Base-by-base conservation (phyloP, 2,329 filamentous ascomycete species). In the Clarireedia monteithiana region DNA sequence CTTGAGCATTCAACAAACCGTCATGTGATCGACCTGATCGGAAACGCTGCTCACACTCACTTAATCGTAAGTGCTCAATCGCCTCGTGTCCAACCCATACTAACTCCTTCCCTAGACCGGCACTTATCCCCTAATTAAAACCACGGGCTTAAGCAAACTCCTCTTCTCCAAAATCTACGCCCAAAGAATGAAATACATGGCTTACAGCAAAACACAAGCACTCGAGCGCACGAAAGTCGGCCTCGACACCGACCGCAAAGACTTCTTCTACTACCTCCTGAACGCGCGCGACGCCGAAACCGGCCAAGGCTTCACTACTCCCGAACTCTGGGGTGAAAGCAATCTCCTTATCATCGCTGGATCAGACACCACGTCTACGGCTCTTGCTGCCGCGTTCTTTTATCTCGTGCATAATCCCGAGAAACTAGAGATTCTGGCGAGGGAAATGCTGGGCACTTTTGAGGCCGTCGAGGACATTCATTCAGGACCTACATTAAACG, bases 201-300 rank as follows among this genome's bases (percentile, higher is more conserved):
- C 78, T 51, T 88, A 88, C 71, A 86, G 83, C 69, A 83, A 84
- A 50, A 74, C 76, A 2, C 85, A 88, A 70, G 77, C 87, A 42
- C 78, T 78, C 14, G 81, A 88, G 64, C 79, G 85, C 24, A 86
- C 84, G 49, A 81, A 83, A 59, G 73, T 85, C 26, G 83, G 84
- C 27, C 60, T 81, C 81, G 60, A 83, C 14, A 63, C 61, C 79
- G 47, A 83, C 83, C 42, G 56, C 6, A 82, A 84, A 56, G 86
- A 89, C 67, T 89, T 89, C 73, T 89, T 89, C 73, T 84, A 88
- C 71, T 84, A 89, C 69, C 77, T 90, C 10, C 78, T 89, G 58
- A 84, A 84, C 65, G 85, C 86, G 6, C 80, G 80, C 40, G 86
- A 89, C 62, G 84, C 85, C 12, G 84, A 88, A 66, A 88, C 85